Evolutionary conservation across 23 red algal species (phyloP).

Genomic region (Cyanidioschyzon merolae): DNA sequence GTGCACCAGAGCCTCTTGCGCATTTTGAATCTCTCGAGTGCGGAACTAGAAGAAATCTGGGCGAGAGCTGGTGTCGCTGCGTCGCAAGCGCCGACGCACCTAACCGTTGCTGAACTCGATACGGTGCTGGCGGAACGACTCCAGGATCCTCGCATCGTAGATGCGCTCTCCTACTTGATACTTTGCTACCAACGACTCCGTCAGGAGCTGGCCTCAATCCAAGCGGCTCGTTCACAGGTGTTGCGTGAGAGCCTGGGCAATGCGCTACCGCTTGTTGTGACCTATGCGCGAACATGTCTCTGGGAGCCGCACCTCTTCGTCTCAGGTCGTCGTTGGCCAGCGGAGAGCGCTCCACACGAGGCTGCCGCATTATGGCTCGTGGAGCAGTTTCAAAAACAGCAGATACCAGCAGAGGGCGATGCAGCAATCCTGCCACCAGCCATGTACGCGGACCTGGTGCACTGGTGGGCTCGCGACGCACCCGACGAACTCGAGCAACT

Average conservation of each 20-base stretch:
- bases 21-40: not conserved
- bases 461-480: not conserved
- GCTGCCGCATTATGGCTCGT: not conserved
- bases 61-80: not conserved
- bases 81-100: not conserved
- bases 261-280: not conserved
- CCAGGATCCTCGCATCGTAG: not conserved
- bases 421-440: not conserved
- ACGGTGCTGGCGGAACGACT: not conserved
- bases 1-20: not conserved
- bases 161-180: not conserved
- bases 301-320: not conserved
- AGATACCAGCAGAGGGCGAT: not conserved
- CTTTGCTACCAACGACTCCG: not conserved
- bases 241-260: not conserved
- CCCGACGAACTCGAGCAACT: not conserved
- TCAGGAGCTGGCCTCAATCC: not conserved
- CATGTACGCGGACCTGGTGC: not conserved
- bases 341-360: not conserved
- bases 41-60: not conserved
- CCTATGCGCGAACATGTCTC: constrained; percentile 1
- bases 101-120: not conserved
- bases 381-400: not conserved
- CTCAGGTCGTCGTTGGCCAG: not conserved
- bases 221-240: not conserved